These are phyloP conservation scores for Perkinsus marinus DNA, from an alignment of 169 alveolate species.

Conservation along the genomic window DNA sequence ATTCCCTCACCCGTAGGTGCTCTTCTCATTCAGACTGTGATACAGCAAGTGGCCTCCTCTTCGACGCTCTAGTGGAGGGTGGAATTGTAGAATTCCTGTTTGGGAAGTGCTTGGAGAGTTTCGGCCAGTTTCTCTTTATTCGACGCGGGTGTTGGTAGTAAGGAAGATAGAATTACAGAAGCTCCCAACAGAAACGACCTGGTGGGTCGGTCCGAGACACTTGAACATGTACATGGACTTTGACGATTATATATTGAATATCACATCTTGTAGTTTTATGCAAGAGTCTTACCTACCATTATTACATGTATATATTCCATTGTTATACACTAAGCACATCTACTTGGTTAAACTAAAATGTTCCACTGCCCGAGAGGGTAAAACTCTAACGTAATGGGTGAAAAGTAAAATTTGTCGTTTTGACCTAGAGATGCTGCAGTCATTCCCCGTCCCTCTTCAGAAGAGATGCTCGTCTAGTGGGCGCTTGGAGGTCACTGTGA, in stretches of 20 bases:
- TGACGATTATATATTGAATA: constrained; percentile 6
- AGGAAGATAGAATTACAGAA: background rate
- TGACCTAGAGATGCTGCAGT: too few species aligned
- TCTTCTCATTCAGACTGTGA: too few species aligned
- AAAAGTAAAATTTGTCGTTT: too few species aligned
- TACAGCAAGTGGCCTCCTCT: too few species aligned
- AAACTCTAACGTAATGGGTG: too few species aligned
- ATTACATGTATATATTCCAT: too few species aligned
- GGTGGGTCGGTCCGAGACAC: background rate
- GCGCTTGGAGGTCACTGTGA: constrained; percentile 25
- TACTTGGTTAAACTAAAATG: too few species aligned
- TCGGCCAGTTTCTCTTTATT: constrained; percentile 7
- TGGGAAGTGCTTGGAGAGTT: background rate
- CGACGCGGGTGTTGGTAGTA: background rate
- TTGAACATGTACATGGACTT: constrained; percentile 12
- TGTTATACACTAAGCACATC: too few species aligned
- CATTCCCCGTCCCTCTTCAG: background rate
- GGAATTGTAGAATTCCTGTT: background rate
- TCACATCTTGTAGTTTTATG: background rate
- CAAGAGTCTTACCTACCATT: background rate
- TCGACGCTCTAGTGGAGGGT: background rate
- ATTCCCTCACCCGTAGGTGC: too few species aligned
- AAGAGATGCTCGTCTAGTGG: constrained; percentile 3
- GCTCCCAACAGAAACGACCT: background rate
- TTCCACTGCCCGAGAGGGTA: too few species aligned